Percentiles rank a stretch among this genome's conserved stretches.
Conservation (phyloP, 1,284 basidiomycete genomes). For the Trichosporon faecale region DNA sequence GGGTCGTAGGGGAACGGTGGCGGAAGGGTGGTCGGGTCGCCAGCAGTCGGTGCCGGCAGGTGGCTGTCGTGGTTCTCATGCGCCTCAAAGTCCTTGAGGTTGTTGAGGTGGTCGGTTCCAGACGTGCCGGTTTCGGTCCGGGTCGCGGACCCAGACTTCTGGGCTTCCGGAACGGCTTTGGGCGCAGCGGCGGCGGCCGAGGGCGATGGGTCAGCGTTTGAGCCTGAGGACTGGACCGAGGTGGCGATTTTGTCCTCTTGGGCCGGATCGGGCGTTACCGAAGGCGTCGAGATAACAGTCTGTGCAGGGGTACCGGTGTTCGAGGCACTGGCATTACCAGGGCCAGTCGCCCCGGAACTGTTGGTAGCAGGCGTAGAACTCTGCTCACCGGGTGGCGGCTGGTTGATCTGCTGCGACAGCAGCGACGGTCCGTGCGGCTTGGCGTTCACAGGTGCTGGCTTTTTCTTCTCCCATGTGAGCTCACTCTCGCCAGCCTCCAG, state of each 20-base stretch:
- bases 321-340: slow-evolving; percentile 29
- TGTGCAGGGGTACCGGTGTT: slow-evolving; percentile 44
- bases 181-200: background rate
- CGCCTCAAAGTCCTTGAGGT: slow-evolving; percentile 39
- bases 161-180: slow-evolving; percentile 11
- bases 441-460: slow-evolving; percentile 31
- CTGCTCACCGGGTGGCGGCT: slow-evolving; percentile 31
- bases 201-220: slow-evolving; percentile 28
- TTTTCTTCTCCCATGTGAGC: slow-evolving; percentile 60
- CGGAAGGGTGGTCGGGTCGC: slow-evolving; percentile 57
- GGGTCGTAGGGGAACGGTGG: slow-evolving; percentile 61
- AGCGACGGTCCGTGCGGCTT: slow-evolving; percentile 66
- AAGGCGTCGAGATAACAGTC: slow-evolving; percentile 43
- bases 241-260: slow-evolving; percentile 53
- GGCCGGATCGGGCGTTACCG: slow-evolving; percentile 47
- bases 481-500: slow-evolving; percentile 55
- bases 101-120: slow-evolving; percentile 33
- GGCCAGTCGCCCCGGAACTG: slow-evolving; percentile 23
- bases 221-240: slow-evolving; percentile 40
- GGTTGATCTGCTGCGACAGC: slow-evolving; percentile 71
- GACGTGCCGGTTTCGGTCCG: slow-evolving; percentile 1
- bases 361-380: slow-evolving; percentile 20
- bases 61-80: slow-evolving; percentile 34
- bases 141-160: slow-evolving; percentile 2
- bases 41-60: slow-evolving; percentile 54